Conservation (phyloP, 225 moss, liverwort and hornwort genomes). For the Physcomitrellopsis africana region DNA sequence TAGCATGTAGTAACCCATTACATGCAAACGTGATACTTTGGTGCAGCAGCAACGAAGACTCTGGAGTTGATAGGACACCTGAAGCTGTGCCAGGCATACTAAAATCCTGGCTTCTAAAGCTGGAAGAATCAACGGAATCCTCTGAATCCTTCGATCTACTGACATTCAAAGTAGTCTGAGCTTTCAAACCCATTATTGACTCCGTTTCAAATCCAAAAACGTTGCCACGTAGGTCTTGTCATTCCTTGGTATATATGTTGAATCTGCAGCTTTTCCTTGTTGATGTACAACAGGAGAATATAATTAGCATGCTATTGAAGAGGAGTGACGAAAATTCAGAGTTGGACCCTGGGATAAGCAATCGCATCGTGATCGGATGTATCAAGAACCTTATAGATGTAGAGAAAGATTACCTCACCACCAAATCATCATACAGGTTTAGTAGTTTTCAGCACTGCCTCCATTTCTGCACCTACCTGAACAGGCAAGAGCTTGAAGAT, state of each 20-base stretch:
- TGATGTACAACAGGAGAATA: slow-evolving; percentile 58
- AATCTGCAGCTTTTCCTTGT: slow-evolving; percentile 15
- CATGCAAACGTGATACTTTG: slow-evolving; percentile 23
- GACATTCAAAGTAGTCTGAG: slow-evolving; percentile 48
- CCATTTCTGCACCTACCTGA: neutral
- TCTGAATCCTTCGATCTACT: slow-evolving; percentile 40
- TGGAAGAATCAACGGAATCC: slow-evolving; percentile 28
- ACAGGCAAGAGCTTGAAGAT: neutral
- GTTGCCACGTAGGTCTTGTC: neutral
- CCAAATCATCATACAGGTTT: slow-evolving; percentile 75
- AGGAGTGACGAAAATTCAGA: slow-evolving; percentile 58
- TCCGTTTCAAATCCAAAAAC: slow-evolving; percentile 3
- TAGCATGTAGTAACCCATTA: slow-evolving; percentile 15
- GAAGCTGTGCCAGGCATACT: slow-evolving; percentile 76
- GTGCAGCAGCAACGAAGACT: slow-evolving; percentile 37
- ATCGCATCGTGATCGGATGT: slow-evolving; percentile 64
- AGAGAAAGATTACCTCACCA: slow-evolving; percentile 71
- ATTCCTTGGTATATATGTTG: slow-evolving; percentile 12
- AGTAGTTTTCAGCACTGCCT: slow-evolving; percentile 15
- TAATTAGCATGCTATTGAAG: slow-evolving; percentile 70
- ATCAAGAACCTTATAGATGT: slow-evolving; percentile 81
- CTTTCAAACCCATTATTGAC: neutral
- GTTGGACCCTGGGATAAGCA: slow-evolving; percentile 51
- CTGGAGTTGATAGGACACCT: slow-evolving; percentile 49
- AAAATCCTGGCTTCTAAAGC: slow-evolving; percentile 58